Evolutionary conservation across 208 protist species (phyloP).

Genomic region (Leishmania amazonensis): DNA sequence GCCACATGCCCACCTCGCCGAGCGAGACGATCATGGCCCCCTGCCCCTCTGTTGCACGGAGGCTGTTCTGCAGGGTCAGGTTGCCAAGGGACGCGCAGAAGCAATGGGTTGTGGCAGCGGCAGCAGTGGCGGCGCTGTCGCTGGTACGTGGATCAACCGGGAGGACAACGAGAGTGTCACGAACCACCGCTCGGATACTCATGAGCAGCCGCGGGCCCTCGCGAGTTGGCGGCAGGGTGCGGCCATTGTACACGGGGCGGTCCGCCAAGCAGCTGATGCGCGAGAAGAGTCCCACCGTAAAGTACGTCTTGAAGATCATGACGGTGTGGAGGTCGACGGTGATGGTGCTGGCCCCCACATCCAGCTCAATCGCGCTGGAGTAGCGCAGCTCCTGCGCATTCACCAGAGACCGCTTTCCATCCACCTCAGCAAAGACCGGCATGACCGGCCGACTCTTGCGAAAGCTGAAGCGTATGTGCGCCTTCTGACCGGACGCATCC

Average conservation of each 20-base stretch:
- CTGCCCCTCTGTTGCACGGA: constrained; percentile 56
- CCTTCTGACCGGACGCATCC: background rate
- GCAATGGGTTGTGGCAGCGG: constrained; percentile 13
- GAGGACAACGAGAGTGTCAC: constrained; percentile 60
- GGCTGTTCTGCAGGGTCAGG: constrained; percentile 66
- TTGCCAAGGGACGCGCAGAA: constrained; percentile 63
- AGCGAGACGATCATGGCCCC: constrained; percentile 74
- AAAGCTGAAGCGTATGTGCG: constrained; percentile 74
- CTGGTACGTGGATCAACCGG: constrained; percentile 62
- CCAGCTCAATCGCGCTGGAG: constrained; percentile 69
- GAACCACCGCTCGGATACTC: constrained; percentile 66
- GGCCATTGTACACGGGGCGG: constrained; percentile 80
- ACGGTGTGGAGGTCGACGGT: constrained; percentile 73
- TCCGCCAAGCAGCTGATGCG: constrained; percentile 47
- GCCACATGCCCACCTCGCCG: constrained; percentile 60
- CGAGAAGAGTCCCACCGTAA: constrained; percentile 69
- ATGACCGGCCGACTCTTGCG: constrained; percentile 72
- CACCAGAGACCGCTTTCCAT: constrained; percentile 54
- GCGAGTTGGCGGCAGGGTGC: constrained; percentile 38
- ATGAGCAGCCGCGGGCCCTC: constrained; percentile 69
- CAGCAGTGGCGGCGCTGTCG: background rate
- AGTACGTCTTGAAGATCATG: constrained; percentile 76
- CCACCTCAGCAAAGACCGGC: constrained; percentile 64
- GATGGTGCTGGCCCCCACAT: constrained; percentile 63
- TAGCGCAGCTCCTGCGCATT: constrained; percentile 84